A percentile compares a stretch with the other conserved stretches of the same genome.
phyloP scores from a whole-genome alignment of 192 early-diverging fungal genomes.

The Coemansia sp. region DNA sequence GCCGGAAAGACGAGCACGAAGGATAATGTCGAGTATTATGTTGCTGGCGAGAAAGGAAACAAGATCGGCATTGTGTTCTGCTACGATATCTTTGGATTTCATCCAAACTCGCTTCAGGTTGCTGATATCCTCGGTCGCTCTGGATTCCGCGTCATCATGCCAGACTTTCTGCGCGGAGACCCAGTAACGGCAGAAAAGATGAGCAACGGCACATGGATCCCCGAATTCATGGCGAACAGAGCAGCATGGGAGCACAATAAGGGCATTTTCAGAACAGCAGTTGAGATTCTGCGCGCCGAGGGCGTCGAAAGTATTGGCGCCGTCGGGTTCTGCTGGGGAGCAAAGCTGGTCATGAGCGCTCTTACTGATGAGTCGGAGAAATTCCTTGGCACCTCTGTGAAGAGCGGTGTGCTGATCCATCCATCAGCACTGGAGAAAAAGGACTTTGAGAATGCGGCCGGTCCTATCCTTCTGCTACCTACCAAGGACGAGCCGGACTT shows the following conservation, averaged over 20 bases:
- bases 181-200: conserved; percentile 40
- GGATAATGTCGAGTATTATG: conserved; percentile 41
- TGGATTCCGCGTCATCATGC: conserved; percentile 64
- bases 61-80: conserved; percentile 63
- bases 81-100: conserved; percentile 71
- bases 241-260: conserved; percentile 31
- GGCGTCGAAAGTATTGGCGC: conserved; percentile 57
- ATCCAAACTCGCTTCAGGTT: conserved; percentile 65
- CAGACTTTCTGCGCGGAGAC: conserved; percentile 64
- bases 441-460: conserved; percentile 55
- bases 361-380: conserved; percentile 47
- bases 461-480: conserved; percentile 63
- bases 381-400: conserved; percentile 7
- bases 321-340: conserved; percentile 77
- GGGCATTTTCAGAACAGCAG: conserved; percentile 1
- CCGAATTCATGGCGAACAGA: conserved; percentile 32
- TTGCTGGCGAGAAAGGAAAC: conserved; percentile 42
- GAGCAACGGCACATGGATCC: conserved; percentile 34
- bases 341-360: conserved; percentile 57
- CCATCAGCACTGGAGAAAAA: conserved; percentile 59
- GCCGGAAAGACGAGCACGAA: conserved; percentile 32
- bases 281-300: conserved; percentile 32
- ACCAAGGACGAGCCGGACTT: conserved; percentile 64
- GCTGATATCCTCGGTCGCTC: conserved; percentile 55
- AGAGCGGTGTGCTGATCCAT: conserved; percentile 61